These are phyloP conservation scores for Yamadazyma diddensiae DNA, from an alignment of 1,139 yeast genomes.

Conservation along the genomic window DNA sequence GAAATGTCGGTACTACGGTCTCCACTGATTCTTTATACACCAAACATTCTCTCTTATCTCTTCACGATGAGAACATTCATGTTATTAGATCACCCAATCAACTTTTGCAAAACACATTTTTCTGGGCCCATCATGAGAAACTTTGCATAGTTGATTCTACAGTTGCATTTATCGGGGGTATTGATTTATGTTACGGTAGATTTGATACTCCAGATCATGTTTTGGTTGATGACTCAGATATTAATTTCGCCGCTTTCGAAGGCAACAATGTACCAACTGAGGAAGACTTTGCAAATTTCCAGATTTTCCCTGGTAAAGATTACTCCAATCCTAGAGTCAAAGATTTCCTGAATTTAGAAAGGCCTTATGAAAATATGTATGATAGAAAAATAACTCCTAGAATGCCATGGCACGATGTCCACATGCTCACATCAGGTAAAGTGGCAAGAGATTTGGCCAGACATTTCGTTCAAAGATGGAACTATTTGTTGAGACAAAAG, in stretches of 20 bases:
- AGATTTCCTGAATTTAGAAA: conserved; percentile 77
- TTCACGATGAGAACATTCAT: conserved; percentile 79
- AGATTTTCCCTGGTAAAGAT: conserved; percentile 94
- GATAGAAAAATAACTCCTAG: conserved; percentile 80
- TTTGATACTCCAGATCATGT: conserved; percentile 97
- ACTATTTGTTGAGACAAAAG: conserved; percentile 85
- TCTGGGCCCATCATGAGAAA: conserved; percentile 99
- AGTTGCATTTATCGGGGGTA: conserved; percentile 90
- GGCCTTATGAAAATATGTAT: conserved; percentile 90
- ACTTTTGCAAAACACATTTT: conserved; percentile 84
- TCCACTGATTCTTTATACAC: conserved; percentile 94
- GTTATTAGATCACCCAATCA: conserved; percentile 96
- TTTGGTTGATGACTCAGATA: conserved; percentile 65
- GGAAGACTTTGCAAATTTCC: conserved; percentile 45
- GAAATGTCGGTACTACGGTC: conserved; percentile 91
- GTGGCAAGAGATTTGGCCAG: conserved; percentile 90
- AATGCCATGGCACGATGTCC: conserved; percentile 99
- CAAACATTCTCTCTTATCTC: conserved; percentile 82
- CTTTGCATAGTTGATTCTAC: conserved; percentile 83
- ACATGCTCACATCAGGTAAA: conserved; percentile 95
- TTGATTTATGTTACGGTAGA: conserved; percentile 93
- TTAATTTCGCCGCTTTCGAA: conserved; percentile 37
- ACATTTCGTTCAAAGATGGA: conserved; percentile 98
- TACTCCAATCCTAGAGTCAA: conserved; percentile 93
- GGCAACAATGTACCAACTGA: conserved; percentile 24